Base-by-base conservation (phyloP, 257 asterid genomes). In the Knoxia roxburghii region DNA sequence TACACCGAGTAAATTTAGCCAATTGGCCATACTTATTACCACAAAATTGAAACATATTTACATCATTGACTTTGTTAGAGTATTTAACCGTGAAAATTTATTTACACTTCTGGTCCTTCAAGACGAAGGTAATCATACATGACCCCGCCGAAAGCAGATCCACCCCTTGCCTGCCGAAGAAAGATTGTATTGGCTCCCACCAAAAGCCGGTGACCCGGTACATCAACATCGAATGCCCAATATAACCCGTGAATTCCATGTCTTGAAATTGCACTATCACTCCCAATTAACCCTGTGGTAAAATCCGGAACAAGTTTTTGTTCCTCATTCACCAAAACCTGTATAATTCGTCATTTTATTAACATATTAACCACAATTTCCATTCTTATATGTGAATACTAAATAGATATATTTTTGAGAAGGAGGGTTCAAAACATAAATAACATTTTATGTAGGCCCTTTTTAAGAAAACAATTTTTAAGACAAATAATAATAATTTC, bases 231-330 rank as follows among this genome's bases (percentile, higher is more conserved):
- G 57, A 76, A 83, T 7, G 72, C 26, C 59, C 68, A 73, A 26
- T 91, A 86, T 37, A 72, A 63, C 23, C 98, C 98, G 61, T 91
- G 96, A 54, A 78, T 84, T 20, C 96, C 98, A 71, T 91, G 98
- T 41, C 98, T 84, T 12, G 96, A 96, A 15, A 91, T 91, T 2
- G 82, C 82, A n/a, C 89, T 91, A 76, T 87, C 96, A 60, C 58
- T 69, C 3, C 94, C 98, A 40, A 82, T 73, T 37, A 37, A 26
- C 23, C 79, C 73, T 0, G 87, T 82, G 4, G 84, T 69, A 35
- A 86, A 83, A 40, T 58, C 79, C 37, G 87, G 83, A 11, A 8
- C 29, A 1, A 23, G 45, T 9, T 13, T 41, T 3, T 48, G 0
- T 2, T 67, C 78, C 21, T 70, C 33, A 68, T 91, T 91, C 26